A percentile compares a stretch with the other conserved stretches of the same genome.
Conservation (phyloP, 495 filamentous ascomycete species). For the Chaetomidium leptoderma region DNA sequence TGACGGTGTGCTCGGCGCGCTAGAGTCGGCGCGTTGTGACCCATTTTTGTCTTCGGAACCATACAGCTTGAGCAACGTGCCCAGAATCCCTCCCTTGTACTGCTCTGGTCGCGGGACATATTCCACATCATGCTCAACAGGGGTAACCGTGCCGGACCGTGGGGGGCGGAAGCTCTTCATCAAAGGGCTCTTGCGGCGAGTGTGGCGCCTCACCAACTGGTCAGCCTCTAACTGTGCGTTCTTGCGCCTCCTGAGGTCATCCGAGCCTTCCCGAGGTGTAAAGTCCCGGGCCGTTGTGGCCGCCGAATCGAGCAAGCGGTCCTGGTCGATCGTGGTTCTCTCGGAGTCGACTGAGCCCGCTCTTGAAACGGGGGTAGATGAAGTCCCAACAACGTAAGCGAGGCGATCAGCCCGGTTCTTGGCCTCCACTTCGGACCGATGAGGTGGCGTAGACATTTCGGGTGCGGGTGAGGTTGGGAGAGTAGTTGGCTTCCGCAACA, state of each 20-base stretch:
- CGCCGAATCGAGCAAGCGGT: background rate
- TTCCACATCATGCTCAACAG: slow-evolving; percentile 47
- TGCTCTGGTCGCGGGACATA: slow-evolving; percentile 64
- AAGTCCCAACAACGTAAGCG: slow-evolving; percentile 32
- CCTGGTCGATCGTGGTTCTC: slow-evolving; percentile 3
- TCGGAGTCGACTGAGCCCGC: slow-evolving; percentile 25
- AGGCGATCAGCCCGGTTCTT: slow-evolving; percentile 35
- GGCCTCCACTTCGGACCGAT: slow-evolving; percentile 30
- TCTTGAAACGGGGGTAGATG: slow-evolving; percentile 33
- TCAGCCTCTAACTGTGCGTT: slow-evolving; percentile 25
- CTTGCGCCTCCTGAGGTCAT: slow-evolving; percentile 17
- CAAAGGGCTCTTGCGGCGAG: slow-evolving; percentile 20
- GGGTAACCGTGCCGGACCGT: slow-evolving; percentile 27
- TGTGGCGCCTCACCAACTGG: slow-evolving; percentile 26
- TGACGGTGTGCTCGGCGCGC: slow-evolving; percentile 29
- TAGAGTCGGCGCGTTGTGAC: slow-evolving; percentile 17
- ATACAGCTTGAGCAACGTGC: slow-evolving; percentile 74
- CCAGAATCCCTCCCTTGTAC: slow-evolving; percentile 73
- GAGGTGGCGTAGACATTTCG: slow-evolving; percentile 12
- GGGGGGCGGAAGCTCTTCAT: slow-evolving; percentile 12
- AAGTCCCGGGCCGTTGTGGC: slow-evolving; percentile 14
- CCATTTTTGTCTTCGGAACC: slow-evolving; percentile 34
- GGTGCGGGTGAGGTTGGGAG: slow-evolving; percentile 3
- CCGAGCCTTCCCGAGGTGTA: background rate
- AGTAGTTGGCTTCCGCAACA: slow-evolving; percentile 24